Evolutionary conservation across 2,329 filamentous ascomycete genomes (phyloP), one percentile per base, ranked within the genome.

Genomic region (Cladophialophora bantiana): DNA sequence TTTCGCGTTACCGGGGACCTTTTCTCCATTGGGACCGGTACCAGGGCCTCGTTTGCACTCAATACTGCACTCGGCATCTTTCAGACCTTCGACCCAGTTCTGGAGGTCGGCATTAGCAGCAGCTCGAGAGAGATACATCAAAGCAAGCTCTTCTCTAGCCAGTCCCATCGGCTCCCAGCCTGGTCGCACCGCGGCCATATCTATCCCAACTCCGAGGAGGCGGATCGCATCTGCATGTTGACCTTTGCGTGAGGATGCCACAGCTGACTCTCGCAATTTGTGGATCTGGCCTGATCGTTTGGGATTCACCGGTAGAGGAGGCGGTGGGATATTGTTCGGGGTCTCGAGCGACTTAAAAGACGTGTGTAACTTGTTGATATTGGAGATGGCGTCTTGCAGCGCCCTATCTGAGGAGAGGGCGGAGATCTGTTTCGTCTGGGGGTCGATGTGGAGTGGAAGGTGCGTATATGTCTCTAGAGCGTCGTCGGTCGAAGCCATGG

Each of bases 201-300:
- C 89, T 64, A 98, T 86, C 1, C 92, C 94, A n/a, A 94, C 86
- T 0, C 86, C 86, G 83, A 98, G 97, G 73, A 94, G 85, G 73
- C 89, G 89, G 72, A 93, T 84, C 3, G 94, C 94, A 62, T 96
- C 92, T 64, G 79, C 80, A 81, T 90, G 88, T 72, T 88, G 85
- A 73, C 86, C 86, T 80, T 94, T 94, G 79, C 92, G 90, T 84
- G 92, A 94, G 73, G 91, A 88, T 66, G 82, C 82, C 83, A 97
- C 97, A 74, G 93, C 94, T 65, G 86, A 86, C 78, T 98, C 95
- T 77, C 93, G 92, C 72, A 98, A 89, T 82, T 98, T 98, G 80
- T 85, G 88, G 79, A 99, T 91, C 77, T 94, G 89, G 40, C 92
- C 93, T 71, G 87, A 89, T 75, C 94, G 92, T 82, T 97, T 97